A percentile compares a stretch with the other conserved stretches of the same genome.
Conservation (phyloP, 169 alveolate species). For the Cryptosporidium tyzzeri region DNA sequence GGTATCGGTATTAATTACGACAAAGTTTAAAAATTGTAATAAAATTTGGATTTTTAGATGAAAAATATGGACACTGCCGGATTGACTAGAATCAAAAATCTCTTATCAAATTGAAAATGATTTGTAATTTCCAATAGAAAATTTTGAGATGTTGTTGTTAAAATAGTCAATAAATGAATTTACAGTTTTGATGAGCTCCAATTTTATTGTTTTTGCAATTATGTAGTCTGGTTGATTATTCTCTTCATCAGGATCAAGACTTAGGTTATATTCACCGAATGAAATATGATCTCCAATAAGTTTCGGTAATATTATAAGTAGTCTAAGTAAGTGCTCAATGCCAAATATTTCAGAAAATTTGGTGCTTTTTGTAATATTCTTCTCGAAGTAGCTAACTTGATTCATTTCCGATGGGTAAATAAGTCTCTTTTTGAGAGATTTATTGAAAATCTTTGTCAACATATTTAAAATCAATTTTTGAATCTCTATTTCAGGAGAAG, state of each 20-base stretch:
- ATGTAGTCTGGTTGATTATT: slow-evolving; percentile 2
- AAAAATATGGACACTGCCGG: no score
- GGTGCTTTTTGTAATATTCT: not conserved
- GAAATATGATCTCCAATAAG: slow-evolving; percentile 15
- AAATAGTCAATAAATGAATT: slow-evolving; percentile 23
- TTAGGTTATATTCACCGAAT: slow-evolving; percentile 23
- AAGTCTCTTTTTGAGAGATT: slow-evolving; percentile 20
- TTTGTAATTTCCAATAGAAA: slow-evolving; percentile 33
- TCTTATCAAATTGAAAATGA: not conserved
- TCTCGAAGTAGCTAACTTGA: slow-evolving; percentile 33
- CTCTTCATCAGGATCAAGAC: not conserved
- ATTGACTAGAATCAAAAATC: not conserved
- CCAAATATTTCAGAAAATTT: slow-evolving; percentile 45
- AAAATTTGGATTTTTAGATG: not conserved
- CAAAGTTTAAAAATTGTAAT: not conserved
- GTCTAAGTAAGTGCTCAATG: slow-evolving; percentile 45
- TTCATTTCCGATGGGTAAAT: slow-evolving; percentile 23
- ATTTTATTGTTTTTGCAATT: not conserved
- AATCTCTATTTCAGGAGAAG: not conserved
- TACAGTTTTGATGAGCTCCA: slow-evolving; percentile 11
- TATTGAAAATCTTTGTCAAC: slow-evolving; percentile 25
- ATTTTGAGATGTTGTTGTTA: not conserved
- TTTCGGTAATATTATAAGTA: slow-evolving; percentile 12
- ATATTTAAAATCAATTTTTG: not conserved
- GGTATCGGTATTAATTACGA: slow-evolving; percentile 1